Evolutionary conservation across 305 asterid genomes (phyloP).

Genomic region (Fraxinus platypoda): DNA sequence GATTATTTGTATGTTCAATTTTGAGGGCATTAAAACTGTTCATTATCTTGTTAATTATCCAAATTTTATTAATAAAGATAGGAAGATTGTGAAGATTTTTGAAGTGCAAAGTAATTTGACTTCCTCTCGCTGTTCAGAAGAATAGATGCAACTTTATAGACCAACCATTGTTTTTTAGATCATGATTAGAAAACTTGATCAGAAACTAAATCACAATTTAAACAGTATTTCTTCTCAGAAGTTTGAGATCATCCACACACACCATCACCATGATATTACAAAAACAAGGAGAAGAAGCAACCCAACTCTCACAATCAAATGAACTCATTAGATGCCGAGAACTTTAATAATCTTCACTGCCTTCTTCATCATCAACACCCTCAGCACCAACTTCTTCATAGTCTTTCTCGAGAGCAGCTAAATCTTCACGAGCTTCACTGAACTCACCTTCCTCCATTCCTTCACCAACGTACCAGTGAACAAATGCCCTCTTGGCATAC

Average conservation of each 20-base stretch:
- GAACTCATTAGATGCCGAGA: background rate
- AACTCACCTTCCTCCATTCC: constrained; percentile 74
- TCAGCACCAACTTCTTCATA: constrained; percentile 70
- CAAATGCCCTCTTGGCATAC: constrained; percentile 70
- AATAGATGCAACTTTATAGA: no score
- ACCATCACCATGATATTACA: constrained; percentile 18
- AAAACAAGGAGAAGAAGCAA: constrained; percentile 4
- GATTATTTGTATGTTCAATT: no score
- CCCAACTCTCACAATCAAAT: background rate
- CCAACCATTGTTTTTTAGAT: no score
- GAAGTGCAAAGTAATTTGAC: background rate
- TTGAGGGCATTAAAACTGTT: no score
- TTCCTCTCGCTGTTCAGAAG: no score
- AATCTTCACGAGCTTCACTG: constrained; percentile 63
- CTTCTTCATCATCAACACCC: constrained; percentile 42
- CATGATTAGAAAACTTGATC: no score
- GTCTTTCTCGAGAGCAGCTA: constrained; percentile 54
- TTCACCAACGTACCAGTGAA: constrained; percentile 72
- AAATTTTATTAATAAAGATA: background rate
- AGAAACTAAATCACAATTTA: background rate
- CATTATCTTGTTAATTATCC: background rate
- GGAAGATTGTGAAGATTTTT: background rate
- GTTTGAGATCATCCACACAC: background rate
- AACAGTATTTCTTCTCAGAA: background rate
- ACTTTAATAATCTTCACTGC: constrained; percentile 44